phyloP scores from a whole-genome alignment of 148 eudicot genomes.

The Nyssa sinensis region DNA sequence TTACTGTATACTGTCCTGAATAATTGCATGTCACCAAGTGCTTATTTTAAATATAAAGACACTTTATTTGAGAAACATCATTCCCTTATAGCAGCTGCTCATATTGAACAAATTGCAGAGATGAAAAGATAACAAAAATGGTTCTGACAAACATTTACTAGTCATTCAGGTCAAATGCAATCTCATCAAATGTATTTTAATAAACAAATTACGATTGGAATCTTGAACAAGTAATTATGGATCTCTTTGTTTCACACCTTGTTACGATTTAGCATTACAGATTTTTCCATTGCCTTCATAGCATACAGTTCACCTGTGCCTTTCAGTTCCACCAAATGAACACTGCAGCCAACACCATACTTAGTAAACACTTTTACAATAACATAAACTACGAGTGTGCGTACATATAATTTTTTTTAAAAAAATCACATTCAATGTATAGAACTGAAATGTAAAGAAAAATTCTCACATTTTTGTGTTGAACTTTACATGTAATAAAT shows the following conservation, averaged over 20 bases:
- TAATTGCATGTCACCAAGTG: too few relatives aligned
- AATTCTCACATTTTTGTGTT: too few relatives aligned
- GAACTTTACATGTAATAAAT: too few relatives aligned
- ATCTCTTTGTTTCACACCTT: constrained; percentile 48
- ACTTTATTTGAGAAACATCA: not conserved
- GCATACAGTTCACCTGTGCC: constrained; percentile 82
- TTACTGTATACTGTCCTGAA: too few relatives aligned
- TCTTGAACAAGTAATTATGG: not conserved
- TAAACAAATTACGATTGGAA: not conserved
- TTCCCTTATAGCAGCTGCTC: not conserved
- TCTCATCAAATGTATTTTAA: not conserved
- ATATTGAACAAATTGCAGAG: not conserved
- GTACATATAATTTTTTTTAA: too few relatives aligned
- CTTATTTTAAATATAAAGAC: too few relatives aligned
- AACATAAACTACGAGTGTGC: not conserved
- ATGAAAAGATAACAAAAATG: not conserved
- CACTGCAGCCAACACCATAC: constrained; percentile 51
- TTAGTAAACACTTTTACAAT: too few relatives aligned
- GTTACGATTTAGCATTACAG: constrained; percentile 87
- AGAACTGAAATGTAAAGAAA: not conserved
- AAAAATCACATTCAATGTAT: too few relatives aligned
- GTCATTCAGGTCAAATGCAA: not conserved
- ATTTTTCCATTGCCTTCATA: constrained; percentile 99
- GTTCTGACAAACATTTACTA: not conserved
- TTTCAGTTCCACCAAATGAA: constrained; percentile 93